Evolutionary conservation across 2,329 filamentous ascomycete genomes (phyloP).

Genomic region (Penicillium crustosum): DNA sequence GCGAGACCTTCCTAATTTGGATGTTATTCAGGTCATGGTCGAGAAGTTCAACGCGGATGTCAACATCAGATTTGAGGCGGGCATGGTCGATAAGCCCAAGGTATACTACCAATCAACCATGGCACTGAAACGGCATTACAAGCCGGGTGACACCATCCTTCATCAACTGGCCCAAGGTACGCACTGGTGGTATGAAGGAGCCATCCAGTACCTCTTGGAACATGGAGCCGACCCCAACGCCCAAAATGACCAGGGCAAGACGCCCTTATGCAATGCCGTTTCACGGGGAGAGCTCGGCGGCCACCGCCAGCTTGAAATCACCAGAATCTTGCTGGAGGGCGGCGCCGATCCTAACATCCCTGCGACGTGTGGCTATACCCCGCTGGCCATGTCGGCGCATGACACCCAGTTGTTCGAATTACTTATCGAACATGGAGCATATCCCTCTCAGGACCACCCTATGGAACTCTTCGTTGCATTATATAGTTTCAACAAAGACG

Average conservation of each 20-base stretch:
- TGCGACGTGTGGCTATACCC: slow-evolving; percentile 15
- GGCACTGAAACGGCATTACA: slow-evolving; percentile 3
- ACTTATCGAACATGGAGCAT: slow-evolving; percentile 14
- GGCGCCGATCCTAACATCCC: slow-evolving; percentile 21
- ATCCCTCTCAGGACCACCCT: slow-evolving; percentile 10
- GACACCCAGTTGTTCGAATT: slow-evolving; percentile 12
- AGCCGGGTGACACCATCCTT: slow-evolving; percentile 18
- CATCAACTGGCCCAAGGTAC: slow-evolving; percentile 20
- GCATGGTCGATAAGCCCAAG: slow-evolving; percentile 5
- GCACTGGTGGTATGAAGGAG: slow-evolving; percentile 23
- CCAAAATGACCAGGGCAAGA: slow-evolving; percentile 8
- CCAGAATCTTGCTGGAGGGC: slow-evolving; percentile 13
- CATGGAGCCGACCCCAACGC: slow-evolving; percentile 21
- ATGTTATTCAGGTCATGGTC: slow-evolving; percentile 19
- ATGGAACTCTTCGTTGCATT: slow-evolving; percentile 19
- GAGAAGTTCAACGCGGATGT: slow-evolving; percentile 19
- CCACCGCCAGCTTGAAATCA: slow-evolving; percentile 15
- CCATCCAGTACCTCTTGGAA: slow-evolving; percentile 18
- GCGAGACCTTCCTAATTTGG: slow-evolving; percentile 19
- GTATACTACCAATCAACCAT: slow-evolving; percentile 14
- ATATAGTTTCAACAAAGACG: slow-evolving; percentile 6
- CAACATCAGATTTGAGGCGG: slow-evolving; percentile 12
- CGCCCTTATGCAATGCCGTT: slow-evolving; percentile 12
- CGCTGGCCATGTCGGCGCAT: slow-evolving; percentile 15
- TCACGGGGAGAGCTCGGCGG: slow-evolving; percentile 5